phyloP scores from a whole-genome alignment of 441 rosid species.

The Syzygium syzygioides region DNA sequence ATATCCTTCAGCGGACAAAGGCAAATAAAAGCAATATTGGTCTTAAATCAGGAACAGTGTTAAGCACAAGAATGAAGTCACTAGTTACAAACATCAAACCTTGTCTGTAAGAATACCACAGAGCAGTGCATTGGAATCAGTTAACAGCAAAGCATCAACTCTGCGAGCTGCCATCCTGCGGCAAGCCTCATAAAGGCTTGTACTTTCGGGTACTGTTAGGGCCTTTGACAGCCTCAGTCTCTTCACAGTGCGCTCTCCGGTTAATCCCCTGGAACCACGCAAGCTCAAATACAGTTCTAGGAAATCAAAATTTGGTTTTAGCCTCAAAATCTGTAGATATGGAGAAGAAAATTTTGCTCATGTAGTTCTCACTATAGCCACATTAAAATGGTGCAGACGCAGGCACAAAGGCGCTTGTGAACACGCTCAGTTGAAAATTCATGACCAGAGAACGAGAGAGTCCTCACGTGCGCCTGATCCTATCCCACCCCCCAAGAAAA shows the following conservation, averaged over 20 bases:
- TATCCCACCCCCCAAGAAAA: neutral
- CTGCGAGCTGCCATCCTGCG: slow-evolving; percentile 91
- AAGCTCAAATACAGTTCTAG: slow-evolving; percentile 6
- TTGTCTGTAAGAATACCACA: slow-evolving; percentile 98
- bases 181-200: slow-evolving; percentile 81
- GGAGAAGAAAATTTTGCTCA: neutral
- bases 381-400: neutral
- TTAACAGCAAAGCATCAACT: slow-evolving; percentile 87
- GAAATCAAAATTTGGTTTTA: neutral
- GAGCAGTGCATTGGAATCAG: slow-evolving; percentile 91
- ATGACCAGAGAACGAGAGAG: neutral
- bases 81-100: slow-evolving; percentile 28
- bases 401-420: neutral
- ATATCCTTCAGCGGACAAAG: slow-evolving; percentile 51
- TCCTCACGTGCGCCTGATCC: neutral
- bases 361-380: neutral
- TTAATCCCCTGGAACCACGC: slow-evolving; percentile 43
- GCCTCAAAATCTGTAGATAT: neutral
- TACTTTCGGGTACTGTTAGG: slow-evolving; percentile 82
- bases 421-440: neutral
- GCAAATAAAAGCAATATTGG: neutral
- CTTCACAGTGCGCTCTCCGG: slow-evolving; percentile 92
- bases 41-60: neutral
- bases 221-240: slow-evolving; percentile 85
- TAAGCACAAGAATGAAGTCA: neutral